Percentiles rank a stretch among this genome's conserved stretches.
Conservation (phyloP, 805 yeast genomes). For the Ogataea allantospora region DNA sequence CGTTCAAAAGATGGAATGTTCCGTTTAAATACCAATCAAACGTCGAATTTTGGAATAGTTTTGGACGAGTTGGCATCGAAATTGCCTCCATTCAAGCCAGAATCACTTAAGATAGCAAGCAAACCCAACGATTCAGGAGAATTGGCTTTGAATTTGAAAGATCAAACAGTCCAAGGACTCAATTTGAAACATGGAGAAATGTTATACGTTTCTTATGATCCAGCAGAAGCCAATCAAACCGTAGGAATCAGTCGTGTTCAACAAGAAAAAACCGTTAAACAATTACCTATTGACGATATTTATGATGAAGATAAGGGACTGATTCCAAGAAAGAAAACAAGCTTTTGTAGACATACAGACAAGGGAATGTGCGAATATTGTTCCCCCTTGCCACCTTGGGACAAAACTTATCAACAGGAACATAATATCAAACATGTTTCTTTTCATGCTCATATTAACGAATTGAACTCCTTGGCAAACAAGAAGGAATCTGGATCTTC, state of each 20-base stretch:
- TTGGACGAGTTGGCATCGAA: slow-evolving; percentile 29
- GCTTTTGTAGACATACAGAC: slow-evolving; percentile 80
- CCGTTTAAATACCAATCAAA: slow-evolving; percentile 48
- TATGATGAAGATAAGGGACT: slow-evolving; percentile 70
- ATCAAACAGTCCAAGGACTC: slow-evolving; percentile 38
- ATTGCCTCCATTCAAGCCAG: slow-evolving; percentile 35
- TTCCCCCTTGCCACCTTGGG: slow-evolving; percentile 95
- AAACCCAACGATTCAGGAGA: slow-evolving; percentile 46
- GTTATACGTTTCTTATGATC: slow-evolving; percentile 43
- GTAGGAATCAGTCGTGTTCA: slow-evolving; percentile 11
- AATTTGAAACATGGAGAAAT: slow-evolving; percentile 62
- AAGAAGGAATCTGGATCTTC: slow-evolving; percentile 59
- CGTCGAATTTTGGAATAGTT: slow-evolving; percentile 20
- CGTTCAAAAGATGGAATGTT: slow-evolving; percentile 82
- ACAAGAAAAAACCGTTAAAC: slow-evolving; percentile 31
- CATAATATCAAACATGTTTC: slow-evolving; percentile 84
- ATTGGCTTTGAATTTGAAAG: slow-evolving; percentile 32
- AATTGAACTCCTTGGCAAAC: slow-evolving; percentile 64
- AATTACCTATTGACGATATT: slow-evolving; percentile 62
- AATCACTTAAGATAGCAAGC: slow-evolving; percentile 40
- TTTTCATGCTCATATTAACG: slow-evolving; percentile 77
- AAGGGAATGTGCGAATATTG: slow-evolving; percentile 98
- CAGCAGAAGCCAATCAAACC: slow-evolving; percentile 12
- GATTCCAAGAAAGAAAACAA: slow-evolving; percentile 59
- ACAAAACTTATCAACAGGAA: slow-evolving; percentile 67